Conservation (phyloP, 768 basidiomycete species). For the Russula virescens region DNA sequence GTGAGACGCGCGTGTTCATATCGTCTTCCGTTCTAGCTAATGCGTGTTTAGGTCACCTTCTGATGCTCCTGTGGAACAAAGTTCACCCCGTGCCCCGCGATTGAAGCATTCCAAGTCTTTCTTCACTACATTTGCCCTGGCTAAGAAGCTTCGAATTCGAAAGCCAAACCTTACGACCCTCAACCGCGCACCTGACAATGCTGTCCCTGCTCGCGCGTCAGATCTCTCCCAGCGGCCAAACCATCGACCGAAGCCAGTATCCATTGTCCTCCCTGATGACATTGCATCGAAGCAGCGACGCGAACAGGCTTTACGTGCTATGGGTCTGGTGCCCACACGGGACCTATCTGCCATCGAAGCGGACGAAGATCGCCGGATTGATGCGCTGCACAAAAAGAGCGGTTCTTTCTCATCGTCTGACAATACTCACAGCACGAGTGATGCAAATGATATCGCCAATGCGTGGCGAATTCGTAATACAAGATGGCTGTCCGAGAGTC, state of each 20-base stretch:
- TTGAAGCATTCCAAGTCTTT: constrained; percentile 5
- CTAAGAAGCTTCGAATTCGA: constrained; percentile 13
- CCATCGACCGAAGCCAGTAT: constrained; percentile 1
- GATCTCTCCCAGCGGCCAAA: not conserved
- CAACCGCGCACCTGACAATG: not conserved
- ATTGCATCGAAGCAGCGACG: constrained; percentile 16
- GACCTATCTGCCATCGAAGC: constrained; percentile 22
- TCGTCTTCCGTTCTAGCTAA: not conserved
- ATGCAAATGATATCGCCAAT: constrained; percentile 18
- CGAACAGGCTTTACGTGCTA: constrained; percentile 19
- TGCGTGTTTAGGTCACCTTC: not conserved
- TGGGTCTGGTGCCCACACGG: constrained; percentile 17
- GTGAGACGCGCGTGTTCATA: not conserved
- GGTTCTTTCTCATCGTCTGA: not conserved
- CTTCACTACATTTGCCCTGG: constrained; percentile 3
- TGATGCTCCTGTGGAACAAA: not conserved
- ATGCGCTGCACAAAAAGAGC: not conserved
- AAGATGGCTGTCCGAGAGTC: not conserved
- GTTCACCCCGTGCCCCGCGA: not conserved
- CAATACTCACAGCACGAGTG: not conserved
- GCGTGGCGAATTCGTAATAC: constrained; percentile 12
- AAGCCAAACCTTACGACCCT: not conserved
- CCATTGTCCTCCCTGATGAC: constrained; percentile 11
- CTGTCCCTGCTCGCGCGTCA: not conserved
- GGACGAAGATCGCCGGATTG: constrained; percentile 16